A percentile compares a stretch with the other conserved stretches of the same genome.
These are phyloP conservation scores for Aphanomyces cochlioides DNA, from an alignment of 352 stramenopile species.

Conservation along the genomic window DNA sequence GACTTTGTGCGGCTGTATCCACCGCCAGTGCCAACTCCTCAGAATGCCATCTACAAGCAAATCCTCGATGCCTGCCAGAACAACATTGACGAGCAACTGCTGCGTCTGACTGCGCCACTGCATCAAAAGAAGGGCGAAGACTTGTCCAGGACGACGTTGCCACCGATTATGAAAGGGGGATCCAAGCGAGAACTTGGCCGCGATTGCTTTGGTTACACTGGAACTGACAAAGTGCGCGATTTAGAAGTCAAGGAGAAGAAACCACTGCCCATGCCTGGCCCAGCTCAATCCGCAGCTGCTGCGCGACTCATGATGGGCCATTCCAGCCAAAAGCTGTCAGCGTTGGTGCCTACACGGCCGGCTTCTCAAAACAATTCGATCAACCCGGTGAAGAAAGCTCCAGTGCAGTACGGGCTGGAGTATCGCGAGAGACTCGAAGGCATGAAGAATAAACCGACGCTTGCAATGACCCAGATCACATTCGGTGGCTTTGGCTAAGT, in stretches of 20 bases:
- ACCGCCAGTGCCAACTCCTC: slow-evolving; percentile 37
- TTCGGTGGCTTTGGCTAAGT: slow-evolving; percentile 55
- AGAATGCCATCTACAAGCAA: slow-evolving; percentile 62
- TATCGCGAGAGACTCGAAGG: slow-evolving; percentile 71
- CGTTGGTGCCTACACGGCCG: slow-evolving; percentile 53
- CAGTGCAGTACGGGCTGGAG: slow-evolving; percentile 67
- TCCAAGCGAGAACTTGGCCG: slow-evolving; percentile 53
- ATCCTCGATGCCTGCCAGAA: slow-evolving; percentile 79
- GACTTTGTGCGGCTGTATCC: slow-evolving; percentile 72
- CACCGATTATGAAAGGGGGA: slow-evolving; percentile 53
- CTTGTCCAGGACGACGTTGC: slow-evolving; percentile 35
- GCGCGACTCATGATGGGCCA: slow-evolving; percentile 80
- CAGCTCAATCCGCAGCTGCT: slow-evolving; percentile 69
- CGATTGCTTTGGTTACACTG: slow-evolving; percentile 76
- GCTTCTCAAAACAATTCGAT: slow-evolving; percentile 46
- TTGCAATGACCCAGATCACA: slow-evolving; percentile 70
- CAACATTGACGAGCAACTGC: slow-evolving; percentile 74
- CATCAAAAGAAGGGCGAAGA: slow-evolving; percentile 60
- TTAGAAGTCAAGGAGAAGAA: slow-evolving; percentile 55
- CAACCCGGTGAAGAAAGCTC: slow-evolving; percentile 29
- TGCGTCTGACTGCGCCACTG: slow-evolving; percentile 70
- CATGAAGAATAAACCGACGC: slow-evolving; percentile 74
- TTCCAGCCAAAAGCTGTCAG: slow-evolving; percentile 73
- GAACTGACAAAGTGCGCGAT: slow-evolving; percentile 71
- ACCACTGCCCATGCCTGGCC: slow-evolving; percentile 51